These are phyloP conservation scores for Parascedosporium putredinis DNA, from an alignment of 2,329 filamentous ascomycete species.

Conservation along the genomic window DNA sequence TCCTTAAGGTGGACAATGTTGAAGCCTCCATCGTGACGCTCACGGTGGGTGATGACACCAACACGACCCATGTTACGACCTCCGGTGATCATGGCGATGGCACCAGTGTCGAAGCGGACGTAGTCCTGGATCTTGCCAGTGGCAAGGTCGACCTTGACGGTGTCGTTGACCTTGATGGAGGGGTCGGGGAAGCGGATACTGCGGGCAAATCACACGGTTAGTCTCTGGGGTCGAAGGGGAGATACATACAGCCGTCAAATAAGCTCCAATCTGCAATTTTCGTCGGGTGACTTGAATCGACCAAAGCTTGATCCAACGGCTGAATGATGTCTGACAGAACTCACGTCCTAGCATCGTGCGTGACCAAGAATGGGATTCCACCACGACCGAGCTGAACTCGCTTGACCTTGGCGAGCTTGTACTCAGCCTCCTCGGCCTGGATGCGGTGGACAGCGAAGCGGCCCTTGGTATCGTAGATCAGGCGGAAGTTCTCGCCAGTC, in stretches of 20 bases:
- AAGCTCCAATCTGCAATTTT: conserved; percentile 21
- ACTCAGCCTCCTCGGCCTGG: conserved; percentile 95
- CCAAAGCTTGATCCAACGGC: conserved; percentile 99
- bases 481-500: conserved; percentile 99
- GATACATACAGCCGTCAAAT: conserved; percentile 45
- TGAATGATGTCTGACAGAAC: conserved; percentile 98
- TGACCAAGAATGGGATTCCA: conserved; percentile 99
- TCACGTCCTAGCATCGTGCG: conserved; percentile 99
- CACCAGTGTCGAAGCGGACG: conserved; percentile 97
- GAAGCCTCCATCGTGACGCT: conserved; percentile 99
- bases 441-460: conserved; percentile 99
- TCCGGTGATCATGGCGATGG: conserved; percentile 97
- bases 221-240: conserved; percentile 21
- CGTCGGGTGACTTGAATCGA: conserved; percentile 33
- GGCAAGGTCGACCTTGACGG: conserved; percentile 94
- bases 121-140: conserved; percentile 98
- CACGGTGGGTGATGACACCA: conserved; percentile 99
- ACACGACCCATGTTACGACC: conserved; percentile 99
- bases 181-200: conserved; percentile 99
- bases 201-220: conserved; percentile 24
- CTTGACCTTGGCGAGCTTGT: conserved; percentile 99
- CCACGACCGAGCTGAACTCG: conserved; percentile 97
- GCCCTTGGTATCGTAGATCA: conserved; percentile 99
- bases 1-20: conserved; percentile 99
- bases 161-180: conserved; percentile 99